Evolutionary conservation across 306 rosid species (phyloP), one percentile per base, ranked within the genome.

Genomic region (Biancaea sappan): DNA sequence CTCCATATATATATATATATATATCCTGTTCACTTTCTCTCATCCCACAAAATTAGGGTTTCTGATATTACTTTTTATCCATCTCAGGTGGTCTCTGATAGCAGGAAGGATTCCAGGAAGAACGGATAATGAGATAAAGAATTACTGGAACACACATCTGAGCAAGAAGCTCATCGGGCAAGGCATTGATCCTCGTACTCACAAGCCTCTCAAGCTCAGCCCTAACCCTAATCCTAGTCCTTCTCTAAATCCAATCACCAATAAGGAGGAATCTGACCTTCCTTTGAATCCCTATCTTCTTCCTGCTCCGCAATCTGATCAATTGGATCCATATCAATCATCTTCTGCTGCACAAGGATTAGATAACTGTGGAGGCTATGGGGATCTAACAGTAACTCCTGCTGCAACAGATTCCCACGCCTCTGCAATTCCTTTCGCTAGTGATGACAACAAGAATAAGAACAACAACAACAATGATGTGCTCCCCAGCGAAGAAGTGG

Each of bases 61-160:
- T 34, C 35, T 18, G 53, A 31, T 31, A 31, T 31, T 31, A 31
- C 5, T 31, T 31, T 31, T 2, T 31, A 2, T 47, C 22, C 1
- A n/a, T 54, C 28, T 4, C 62, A 90, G 98, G 87, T 92, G 98
- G 98, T 92, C 98, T 10, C 74, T 92, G 84, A 92, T 92, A 66
- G 98, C 98, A 21, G 98, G 98, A n/a, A 88, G 98, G 69, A 92
- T 92, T 21, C 98, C 98, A 0, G 98, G 98, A 50, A 75, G 98
- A 32, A 92, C 98, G 0, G 98, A 92, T 61, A 92, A 92, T 69
- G 98, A 92, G 83, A 92, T 92, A 7, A 92, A 92, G 86, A 92
- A 92, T 43, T 92, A 86, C 67, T 92, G 98, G 97, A 92, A 92
- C 78, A 92, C 96, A 15, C 97, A 92, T 85, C 91, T 92, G 1